Base-by-base conservation (phyloP, 345 rosid species). In the Mangifera indica region DNA sequence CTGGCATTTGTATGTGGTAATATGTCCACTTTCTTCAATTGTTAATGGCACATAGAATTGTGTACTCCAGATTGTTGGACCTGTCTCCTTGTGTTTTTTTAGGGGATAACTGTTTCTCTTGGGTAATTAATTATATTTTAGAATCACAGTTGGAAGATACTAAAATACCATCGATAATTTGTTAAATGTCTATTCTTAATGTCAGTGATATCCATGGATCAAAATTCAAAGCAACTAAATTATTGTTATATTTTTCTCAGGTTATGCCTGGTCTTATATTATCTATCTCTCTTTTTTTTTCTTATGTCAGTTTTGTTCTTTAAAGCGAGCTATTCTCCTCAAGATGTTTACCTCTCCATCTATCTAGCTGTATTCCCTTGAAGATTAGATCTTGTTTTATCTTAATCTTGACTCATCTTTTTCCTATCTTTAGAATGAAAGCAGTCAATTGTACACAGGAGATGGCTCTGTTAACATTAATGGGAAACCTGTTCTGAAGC, bases 381-480 rank as follows among this genome's bases (percentile, higher is more conserved):
- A 26, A 10, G 25, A 22, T 13, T 21, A 4, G 8, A 13, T 70
- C 18, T 63, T 48, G 57, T 46, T 12, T 4, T 56, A 15, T 51
- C 7, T 20, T 52, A 44, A 59, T 4, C 42, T 29, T 67, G 49
- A 65, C 45, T 69, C 32, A 29, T 44, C 62, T 24, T 7, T 81
- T 18, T 54, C 69, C 13, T 53, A 21, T 71, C 54, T 77, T 61
- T 76, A 82, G 86, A 40, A 76, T n/a, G 82, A 84, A 76, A 78
- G 80, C 76, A 67, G 26, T 25, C 84, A 56, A 60, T 75, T 82
- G 61, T 86, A 86, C 81, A 91, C 98, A 7, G 88, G 96, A 80
- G 99, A 95, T 88, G 97, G 98, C 76, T 92, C 99, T 0, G 97
- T 95, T 53, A 96, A 91, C 73, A 7, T 87, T 49, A 48, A 79